Conservation (phyloP, 306 rosid genomes). For the Vicia sativa region DNA sequence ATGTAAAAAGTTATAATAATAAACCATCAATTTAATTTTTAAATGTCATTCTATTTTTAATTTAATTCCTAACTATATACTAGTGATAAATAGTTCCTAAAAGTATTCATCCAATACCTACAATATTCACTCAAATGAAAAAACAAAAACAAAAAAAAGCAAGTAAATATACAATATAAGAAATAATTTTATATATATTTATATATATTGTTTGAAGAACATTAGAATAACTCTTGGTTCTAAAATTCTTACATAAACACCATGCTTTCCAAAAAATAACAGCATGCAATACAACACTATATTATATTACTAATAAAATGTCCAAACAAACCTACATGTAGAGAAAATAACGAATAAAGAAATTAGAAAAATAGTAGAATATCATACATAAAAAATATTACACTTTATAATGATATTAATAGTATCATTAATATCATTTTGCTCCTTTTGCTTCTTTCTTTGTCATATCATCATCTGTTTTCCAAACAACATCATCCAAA, state of each 20-base stretch:
- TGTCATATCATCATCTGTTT: conserved; percentile 82
- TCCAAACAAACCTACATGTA: conserved; percentile 42
- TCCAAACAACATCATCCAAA: conserved; percentile 94
- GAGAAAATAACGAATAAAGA: conserved; percentile 34
- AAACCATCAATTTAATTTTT: no score
- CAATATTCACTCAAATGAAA: background rate
- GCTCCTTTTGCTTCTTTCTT: conserved; percentile 38
- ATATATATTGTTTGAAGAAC: conserved; percentile 1
- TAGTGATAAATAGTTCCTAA: no score
- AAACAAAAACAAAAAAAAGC: no score
- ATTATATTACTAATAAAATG: background rate
- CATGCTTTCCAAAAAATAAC: conserved; percentile 4
- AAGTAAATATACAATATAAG: background rate
- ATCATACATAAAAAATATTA: conserved; percentile 30
- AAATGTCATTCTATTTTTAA: no score
- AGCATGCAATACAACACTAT: conserved; percentile 7
- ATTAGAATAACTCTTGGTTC: background rate
- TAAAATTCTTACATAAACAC: conserved; percentile 11
- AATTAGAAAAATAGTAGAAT: conserved; percentile 26
- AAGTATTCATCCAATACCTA: no score
- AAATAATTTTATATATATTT: background rate
- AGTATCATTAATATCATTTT: conserved; percentile 40
- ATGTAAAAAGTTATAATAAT: no score
- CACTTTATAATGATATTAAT: conserved; percentile 36
- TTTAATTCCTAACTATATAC: no score